These are phyloP conservation scores for Scleroderma bovista DNA, from an alignment of 768 basidiomycete species.

Conservation along the genomic window DNA sequence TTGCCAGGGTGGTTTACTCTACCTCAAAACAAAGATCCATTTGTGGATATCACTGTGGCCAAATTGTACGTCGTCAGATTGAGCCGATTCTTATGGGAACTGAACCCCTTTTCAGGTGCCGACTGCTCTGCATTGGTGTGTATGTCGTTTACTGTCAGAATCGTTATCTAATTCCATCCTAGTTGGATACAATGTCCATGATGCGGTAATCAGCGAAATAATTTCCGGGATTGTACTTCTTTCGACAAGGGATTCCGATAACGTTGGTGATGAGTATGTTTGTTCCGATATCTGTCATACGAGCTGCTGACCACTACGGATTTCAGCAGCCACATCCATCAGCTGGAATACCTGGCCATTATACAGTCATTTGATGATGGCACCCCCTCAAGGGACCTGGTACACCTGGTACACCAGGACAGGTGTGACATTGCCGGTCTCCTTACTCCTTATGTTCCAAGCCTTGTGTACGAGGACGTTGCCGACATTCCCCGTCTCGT, in stretches of 20 bases:
- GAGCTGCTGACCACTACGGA: background rate
- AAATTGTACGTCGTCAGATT: background rate
- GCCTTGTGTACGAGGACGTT: background rate
- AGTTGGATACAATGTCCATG: background rate
- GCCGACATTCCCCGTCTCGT: background rate
- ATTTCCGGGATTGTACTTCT: background rate
- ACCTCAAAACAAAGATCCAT: background rate
- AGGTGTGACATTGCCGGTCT: background rate
- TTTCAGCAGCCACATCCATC: background rate
- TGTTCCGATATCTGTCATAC: background rate
- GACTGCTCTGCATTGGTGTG: background rate
- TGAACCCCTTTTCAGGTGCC: background rate
- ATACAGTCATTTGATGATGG: slow-evolving; percentile 1
- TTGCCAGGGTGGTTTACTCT: background rate
- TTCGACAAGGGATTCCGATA: background rate
- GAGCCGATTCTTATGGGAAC: background rate
- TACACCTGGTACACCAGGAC: slow-evolving; percentile 9
- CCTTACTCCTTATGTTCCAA: background rate
- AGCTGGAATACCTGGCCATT: background rate
- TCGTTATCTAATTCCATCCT: background rate
- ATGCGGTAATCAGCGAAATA: background rate
- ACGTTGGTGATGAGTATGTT: background rate
- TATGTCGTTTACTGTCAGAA: background rate
- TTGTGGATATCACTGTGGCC: background rate
- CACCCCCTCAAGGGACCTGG: slow-evolving; percentile 5